Evolutionary conservation across 306 rosid species (phyloP).

Genomic region (Adenanthera pavonina): DNA sequence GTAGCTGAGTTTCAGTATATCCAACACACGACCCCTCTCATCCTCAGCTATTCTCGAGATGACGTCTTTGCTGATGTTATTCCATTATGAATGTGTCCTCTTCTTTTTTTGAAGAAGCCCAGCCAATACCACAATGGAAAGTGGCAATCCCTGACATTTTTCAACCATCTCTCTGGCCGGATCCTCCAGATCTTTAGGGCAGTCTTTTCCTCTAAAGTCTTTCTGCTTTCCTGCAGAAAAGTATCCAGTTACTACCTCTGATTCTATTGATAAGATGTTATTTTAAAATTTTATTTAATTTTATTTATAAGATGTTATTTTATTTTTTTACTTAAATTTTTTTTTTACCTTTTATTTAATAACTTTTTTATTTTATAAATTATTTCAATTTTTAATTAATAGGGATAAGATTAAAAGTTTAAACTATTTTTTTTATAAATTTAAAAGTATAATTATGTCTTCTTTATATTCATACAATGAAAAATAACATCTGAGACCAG

Average conservation of each 20-base stretch:
- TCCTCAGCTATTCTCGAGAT: background rate
- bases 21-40: background rate
- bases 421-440: no score
- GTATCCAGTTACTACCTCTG: conserved; percentile 13
- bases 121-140: background rate
- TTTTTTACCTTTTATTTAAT: no score
- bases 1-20: conserved; percentile 18
- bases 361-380: no score
- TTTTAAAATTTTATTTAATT: no score
- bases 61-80: background rate
- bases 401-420: no score
- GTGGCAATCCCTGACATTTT: background rate
- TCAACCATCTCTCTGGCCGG: background rate
- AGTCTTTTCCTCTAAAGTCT: background rate
- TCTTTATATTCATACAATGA: no score
- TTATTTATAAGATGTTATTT: no score
- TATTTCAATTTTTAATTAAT: no score
- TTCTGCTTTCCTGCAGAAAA: conserved; percentile 8
- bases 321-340: no score
- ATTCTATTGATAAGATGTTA: no score
- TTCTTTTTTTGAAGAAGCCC: background rate
- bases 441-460: no score
- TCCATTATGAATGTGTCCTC: background rate
- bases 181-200: background rate
- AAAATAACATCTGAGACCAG: no score